Evolutionary conservation across 352 stramenopile species (phyloP), one percentile per base, ranked within the genome.

Genomic region (Globisporangium canariense): DNA sequence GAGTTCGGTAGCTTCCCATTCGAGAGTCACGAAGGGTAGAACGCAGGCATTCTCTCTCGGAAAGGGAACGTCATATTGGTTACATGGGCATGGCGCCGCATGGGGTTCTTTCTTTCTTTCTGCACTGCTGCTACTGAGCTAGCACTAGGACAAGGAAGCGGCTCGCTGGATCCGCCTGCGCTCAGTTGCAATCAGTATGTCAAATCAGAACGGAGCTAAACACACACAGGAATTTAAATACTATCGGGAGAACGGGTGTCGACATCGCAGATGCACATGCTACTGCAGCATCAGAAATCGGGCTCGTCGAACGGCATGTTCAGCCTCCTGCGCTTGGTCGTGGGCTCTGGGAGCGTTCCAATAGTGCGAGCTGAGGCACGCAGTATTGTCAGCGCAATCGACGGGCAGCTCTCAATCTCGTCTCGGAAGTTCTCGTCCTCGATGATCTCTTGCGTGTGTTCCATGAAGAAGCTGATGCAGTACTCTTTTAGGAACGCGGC

Each of bases 1-100:
- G 87, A 97, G 50, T 98, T 97, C 55, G 94, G 94, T 5, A 98
- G 86, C 57, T 94, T 94, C 65, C 67, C 81, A 0, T 92, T 95
- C 22, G 81, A 91, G 45, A 86, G 74, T 14, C 78, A 91, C 60
- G 80, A 91, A 58, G 75, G 77, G 1, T 70, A 62, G 64, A n/a
- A 54, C 25, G 14, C 53, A 45, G 32, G 8, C 32, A 9, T 8
- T 36, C 32, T 9, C 34, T 41, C 20, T 58, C 51, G 50, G 55
- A 67, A 58, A 51, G 22, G 62, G 22, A 30, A 54, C 52, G 46
- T 66, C 47, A 57, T 62, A 68, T 62, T 53, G 28, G 18, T 65
- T 65, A 51, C 64, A 65, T 60, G 38, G 30, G 41, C 41, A n/a
- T 41, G 28, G 18, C 30, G 18, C 51, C 60, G 28, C 51, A 54